These are phyloP conservation scores for Hamigera avellanea DNA, from an alignment of 495 filamentous ascomycete species.

Conservation along the genomic window DNA sequence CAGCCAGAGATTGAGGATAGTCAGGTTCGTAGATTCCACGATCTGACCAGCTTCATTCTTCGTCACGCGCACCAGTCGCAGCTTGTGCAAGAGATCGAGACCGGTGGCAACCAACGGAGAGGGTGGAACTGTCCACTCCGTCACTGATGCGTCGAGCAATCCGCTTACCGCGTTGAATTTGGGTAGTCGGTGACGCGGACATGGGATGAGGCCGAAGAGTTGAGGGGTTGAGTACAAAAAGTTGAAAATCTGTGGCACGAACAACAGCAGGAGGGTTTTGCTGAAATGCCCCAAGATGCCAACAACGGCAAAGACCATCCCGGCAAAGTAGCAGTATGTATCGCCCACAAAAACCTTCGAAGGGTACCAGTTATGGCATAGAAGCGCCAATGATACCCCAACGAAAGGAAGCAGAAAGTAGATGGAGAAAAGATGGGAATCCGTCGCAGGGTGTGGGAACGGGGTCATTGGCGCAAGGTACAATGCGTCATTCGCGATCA, in stretches of 20 bases:
- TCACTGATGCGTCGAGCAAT: slow-evolving; percentile 71
- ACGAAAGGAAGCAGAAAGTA: slow-evolving; percentile 92
- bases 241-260: slow-evolving; percentile 93
- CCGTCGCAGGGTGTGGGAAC: slow-evolving; percentile 83
- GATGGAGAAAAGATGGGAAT: slow-evolving; percentile 90
- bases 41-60: slow-evolving; percentile 57
- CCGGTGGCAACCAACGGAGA: slow-evolving; percentile 42
- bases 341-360: slow-evolving; percentile 93
- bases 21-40: slow-evolving; percentile 78
- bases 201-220: slow-evolving; percentile 78
- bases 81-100: slow-evolving; percentile 50
- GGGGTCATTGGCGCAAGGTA: slow-evolving; percentile 50
- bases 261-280: slow-evolving; percentile 85
- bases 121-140: slow-evolving; percentile 66
- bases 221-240: slow-evolving; percentile 89
- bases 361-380: slow-evolving; percentile 93
- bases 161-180: slow-evolving; percentile 76
- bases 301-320: slow-evolving; percentile 97
- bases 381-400: slow-evolving; percentile 77
- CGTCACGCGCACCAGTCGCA: slow-evolving; percentile 54
- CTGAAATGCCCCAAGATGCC: slow-evolving; percentile 95
- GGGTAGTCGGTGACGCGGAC: slow-evolving; percentile 83
- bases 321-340: slow-evolving; percentile 98
- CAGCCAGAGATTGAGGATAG: slow-evolving; percentile 88
- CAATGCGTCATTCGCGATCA: slow-evolving; percentile 82